Conservation (phyloP, 2,329 filamentous ascomycete genomes). For the Kalmusia sp. region DNA sequence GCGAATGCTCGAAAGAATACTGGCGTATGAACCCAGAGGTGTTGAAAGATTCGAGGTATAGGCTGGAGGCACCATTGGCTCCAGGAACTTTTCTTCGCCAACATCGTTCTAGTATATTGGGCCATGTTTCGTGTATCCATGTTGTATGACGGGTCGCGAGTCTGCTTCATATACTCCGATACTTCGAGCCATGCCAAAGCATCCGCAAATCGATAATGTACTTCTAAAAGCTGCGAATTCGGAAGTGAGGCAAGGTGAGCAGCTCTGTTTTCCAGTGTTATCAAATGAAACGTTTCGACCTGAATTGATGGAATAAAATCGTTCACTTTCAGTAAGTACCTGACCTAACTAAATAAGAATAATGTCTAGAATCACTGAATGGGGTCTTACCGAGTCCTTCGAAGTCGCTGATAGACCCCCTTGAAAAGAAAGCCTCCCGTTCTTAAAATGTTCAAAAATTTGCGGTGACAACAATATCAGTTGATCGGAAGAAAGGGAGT, state of each 20-base stretch:
- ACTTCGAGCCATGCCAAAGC: slow-evolving; percentile 22
- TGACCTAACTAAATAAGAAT: slow-evolving; percentile 14
- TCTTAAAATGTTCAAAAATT: slow-evolving; percentile 20
- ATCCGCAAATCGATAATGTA: slow-evolving; percentile 15
- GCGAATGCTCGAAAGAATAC: slow-evolving; percentile 18
- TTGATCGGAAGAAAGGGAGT: slow-evolving; percentile 12
- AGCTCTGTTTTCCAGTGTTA: slow-evolving; percentile 16
- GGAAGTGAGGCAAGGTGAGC: slow-evolving; percentile 13
- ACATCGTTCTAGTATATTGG: not conserved
- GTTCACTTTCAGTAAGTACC: slow-evolving; percentile 8
- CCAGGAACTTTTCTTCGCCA: slow-evolving; percentile 5
- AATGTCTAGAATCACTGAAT: not conserved
- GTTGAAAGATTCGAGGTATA: slow-evolving; percentile 8
- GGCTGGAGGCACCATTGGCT: slow-evolving; percentile 4
- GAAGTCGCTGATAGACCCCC: not conserved
- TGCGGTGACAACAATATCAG: slow-evolving; percentile 15
- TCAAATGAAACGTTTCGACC: slow-evolving; percentile 7
- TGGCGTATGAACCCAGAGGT: slow-evolving; percentile 16
- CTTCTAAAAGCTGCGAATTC: slow-evolving; percentile 17
- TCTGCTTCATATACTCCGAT: slow-evolving; percentile 17
- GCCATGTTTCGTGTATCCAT: not conserved
- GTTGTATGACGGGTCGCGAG: not conserved
- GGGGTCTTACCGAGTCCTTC: slow-evolving; percentile 12
- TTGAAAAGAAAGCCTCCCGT: slow-evolving; percentile 20
- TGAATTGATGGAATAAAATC: slow-evolving; percentile 15